Evolutionary conservation across 1,284 basidiomycete species (phyloP), one percentile per base, ranked within the genome.

Genomic region (Ustilago curta): DNA sequence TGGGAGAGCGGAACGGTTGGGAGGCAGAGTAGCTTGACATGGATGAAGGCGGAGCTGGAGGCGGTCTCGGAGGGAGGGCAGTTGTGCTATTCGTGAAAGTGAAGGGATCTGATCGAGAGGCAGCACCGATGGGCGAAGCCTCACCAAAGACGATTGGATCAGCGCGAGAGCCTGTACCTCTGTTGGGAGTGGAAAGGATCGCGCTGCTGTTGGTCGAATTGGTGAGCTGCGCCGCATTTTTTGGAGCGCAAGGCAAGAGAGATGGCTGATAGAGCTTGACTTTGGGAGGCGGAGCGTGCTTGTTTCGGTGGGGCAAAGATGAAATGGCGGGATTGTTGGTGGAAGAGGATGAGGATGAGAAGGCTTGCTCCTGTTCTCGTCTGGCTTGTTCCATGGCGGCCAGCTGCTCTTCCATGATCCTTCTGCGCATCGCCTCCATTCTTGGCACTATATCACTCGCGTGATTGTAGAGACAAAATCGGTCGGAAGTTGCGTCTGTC

Each of bases 341-440:
- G n/a, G 51, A 57, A 35, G 59, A 40, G 27, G 68, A 49, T 0
- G 52, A 60, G 23, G 49, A 65, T 1, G 61, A 60, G 8, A 42
- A 42, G 29, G 21, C 9, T 40, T 53, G 59, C 21, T 68, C 55
- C 32, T 66, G 66, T 23, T 75, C 61, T 2, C 51, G 61, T 32
- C 42, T 54, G 9, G 68, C 68, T 29, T 65, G 59, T 16, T 68
- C 68, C 19, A 67, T 57, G 12, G 67, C 63, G 32, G 67, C 67
- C 35, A 76, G 55, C 65, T 76, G 73, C 54, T 76, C 73, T 53
- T 70, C 73, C 44, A 63, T 64, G 50, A 76, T 71, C 52, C 57
- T 76, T 59, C 68, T 61, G 42, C 73, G 68, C 68, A 76, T 76
- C 27, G 68, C 73, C 64, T 76, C 73, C 73, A 76, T 73, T 5